Percentiles rank a stretch among this genome's conserved stretches.
phyloP scores from a whole-genome alignment of 2,329 filamentous ascomycete genomes.

The Fusarium kyushuense region DNA sequence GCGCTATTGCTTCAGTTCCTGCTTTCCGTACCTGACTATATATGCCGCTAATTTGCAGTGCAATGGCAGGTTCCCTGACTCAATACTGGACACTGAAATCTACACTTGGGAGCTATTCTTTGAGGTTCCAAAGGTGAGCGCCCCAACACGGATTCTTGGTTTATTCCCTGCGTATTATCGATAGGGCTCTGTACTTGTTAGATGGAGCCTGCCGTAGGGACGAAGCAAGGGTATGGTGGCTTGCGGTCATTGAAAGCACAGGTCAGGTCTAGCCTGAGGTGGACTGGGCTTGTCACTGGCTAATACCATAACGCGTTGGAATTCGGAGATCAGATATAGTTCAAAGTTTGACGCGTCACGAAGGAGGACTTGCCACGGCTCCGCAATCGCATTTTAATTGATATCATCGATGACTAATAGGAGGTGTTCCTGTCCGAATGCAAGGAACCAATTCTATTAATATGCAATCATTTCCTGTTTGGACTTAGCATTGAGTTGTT shows the following conservation, averaged over 20 bases:
- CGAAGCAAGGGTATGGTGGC: background rate
- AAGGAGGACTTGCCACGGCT: background rate
- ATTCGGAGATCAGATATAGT: background rate
- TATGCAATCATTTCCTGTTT: background rate
- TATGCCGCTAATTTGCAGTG: accelerated
- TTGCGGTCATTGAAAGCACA: background rate
- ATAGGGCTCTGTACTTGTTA: background rate
- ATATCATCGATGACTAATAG: background rate
- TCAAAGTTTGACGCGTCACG: background rate
- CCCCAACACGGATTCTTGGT: accelerated
- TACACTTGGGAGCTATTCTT: too few species aligned
- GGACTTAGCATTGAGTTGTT: background rate
- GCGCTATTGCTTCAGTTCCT: background rate
- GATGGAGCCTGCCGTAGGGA: too few species aligned
- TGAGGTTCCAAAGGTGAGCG: background rate
- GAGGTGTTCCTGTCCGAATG: accelerated
- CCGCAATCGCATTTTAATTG: background rate
- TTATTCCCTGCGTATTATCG: background rate
- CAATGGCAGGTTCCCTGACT: background rate
- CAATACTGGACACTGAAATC: background rate
- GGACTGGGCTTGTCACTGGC: background rate
- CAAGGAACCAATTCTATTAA: too few species aligned
- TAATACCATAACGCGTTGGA: background rate
- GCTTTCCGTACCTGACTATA: background rate
- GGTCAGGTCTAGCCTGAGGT: too few species aligned